These are phyloP conservation scores for Ustilago bromivora DNA, from an alignment of 1,284 basidiomycete species.

Conservation along the genomic window DNA sequence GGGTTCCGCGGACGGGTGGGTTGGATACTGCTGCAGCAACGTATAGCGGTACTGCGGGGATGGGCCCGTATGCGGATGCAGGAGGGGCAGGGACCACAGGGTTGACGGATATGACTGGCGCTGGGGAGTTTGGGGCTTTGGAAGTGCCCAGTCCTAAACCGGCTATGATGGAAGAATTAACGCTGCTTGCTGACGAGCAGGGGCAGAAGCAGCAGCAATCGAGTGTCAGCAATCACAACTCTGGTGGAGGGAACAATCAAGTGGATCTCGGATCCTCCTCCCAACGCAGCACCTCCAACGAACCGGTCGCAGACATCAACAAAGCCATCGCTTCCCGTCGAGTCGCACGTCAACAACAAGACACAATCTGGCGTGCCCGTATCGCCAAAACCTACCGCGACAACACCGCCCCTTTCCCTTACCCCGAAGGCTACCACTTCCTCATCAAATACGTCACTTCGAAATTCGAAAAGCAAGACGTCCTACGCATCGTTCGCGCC, in stretches of 20 bases:
- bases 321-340: constrained; percentile 48
- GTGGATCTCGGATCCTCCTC: constrained; percentile 44
- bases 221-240: constrained; percentile 6
- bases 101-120: constrained; percentile 22
- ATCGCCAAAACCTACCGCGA: constrained; percentile 65
- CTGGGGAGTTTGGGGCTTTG: constrained; percentile 49
- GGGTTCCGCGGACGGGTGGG: constrained; percentile 27
- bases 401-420: constrained; percentile 62
- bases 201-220: constrained; percentile 20
- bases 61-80: constrained; percentile 18
- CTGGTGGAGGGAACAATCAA: constrained; percentile 13
- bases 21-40: constrained; percentile 42
- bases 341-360: constrained; percentile 49
- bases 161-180: constrained; percentile 31
- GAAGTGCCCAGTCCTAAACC: constrained; percentile 56
- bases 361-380: constrained; percentile 62
- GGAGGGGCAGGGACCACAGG: constrained; percentile 13
- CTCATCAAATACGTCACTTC: constrained; percentile 68
- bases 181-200: constrained; percentile 1
- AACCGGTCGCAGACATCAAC: constrained; percentile 49
- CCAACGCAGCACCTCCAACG: constrained; percentile 43
- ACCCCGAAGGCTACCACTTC: constrained; percentile 69
- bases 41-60: constrained; percentile 43
- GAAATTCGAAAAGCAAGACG: constrained; percentile 95
- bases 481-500: constrained; percentile 90